Evolutionary conservation across 257 asterid species (phyloP).

Genomic region (Lycium ferocissimum): DNA sequence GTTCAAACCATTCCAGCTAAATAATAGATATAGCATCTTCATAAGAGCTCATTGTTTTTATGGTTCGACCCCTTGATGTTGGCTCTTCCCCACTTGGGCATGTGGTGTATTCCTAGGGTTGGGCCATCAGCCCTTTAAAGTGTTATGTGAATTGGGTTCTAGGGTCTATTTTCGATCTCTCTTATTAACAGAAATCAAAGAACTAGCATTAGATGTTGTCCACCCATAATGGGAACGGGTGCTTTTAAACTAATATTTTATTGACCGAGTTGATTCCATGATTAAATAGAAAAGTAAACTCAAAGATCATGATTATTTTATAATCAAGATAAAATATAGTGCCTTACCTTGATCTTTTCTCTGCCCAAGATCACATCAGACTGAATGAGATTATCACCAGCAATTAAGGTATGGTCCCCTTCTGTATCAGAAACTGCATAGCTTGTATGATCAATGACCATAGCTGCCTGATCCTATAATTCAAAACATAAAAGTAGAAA

Average conservation of each 20-base stretch:
- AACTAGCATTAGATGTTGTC: neutral
- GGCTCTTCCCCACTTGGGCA: neutral
- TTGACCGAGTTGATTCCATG: neutral
- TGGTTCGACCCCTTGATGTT: neutral
- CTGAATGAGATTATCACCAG: constrained; percentile 64
- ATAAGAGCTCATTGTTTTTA: neutral
- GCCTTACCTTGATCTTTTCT: constrained; percentile 63
- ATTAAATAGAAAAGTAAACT: neutral
- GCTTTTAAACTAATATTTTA: neutral
- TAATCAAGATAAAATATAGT: constrained; percentile 13
- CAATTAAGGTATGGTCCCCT: constrained; percentile 81
- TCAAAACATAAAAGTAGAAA: neutral
- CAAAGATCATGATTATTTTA: neutral
- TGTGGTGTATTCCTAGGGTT: constrained; percentile 14
- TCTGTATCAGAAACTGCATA: constrained; percentile 68
- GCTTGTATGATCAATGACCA: constrained; percentile 76
- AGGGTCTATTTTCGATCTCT: neutral
- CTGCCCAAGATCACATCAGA: constrained; percentile 73
- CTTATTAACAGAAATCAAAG: neutral
- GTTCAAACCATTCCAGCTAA: neutral
- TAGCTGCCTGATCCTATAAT: constrained; percentile 65
- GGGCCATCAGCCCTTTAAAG: neutral
- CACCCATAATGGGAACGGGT: neutral
- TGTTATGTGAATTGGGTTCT: neutral
- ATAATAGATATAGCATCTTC: neutral